Evolutionary conservation across 164 flowering plant genomes (phyloP).

Genomic region (Vitis riparia): DNA sequence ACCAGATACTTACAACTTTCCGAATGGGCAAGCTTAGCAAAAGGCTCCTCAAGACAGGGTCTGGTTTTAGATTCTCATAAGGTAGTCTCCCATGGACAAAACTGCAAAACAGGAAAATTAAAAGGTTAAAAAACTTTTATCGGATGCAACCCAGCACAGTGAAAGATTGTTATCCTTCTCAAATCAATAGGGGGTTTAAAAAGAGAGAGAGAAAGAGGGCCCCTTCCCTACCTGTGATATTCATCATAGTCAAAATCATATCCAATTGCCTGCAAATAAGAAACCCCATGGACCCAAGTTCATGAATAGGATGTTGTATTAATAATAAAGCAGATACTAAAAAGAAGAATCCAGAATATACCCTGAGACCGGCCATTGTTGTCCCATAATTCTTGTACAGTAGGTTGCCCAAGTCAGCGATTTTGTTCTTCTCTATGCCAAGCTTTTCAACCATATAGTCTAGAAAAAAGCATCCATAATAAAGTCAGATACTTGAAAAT

Average conservation of each 20-base stretch:
- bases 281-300: conserved; percentile 7
- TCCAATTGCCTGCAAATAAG: conserved; percentile 56
- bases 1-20: conserved; percentile 49
- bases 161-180: no score
- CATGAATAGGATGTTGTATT: no score
- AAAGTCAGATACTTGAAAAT: background rate
- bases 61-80: conserved; percentile 63
- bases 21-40: conserved; percentile 53
- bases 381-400: conserved; percentile 72
- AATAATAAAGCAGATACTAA: background rate
- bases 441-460: conserved; percentile 64
- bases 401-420: conserved; percentile 35
- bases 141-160: no score
- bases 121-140: background rate
- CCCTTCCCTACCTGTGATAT: conserved; percentile 47
- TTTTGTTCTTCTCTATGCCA: conserved; percentile 48
- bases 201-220: background rate
- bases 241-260: conserved; percentile 73
- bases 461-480: conserved; percentile 12
- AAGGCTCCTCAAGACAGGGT: conserved; percentile 55
- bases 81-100: conserved; percentile 68
- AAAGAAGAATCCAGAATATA: conserved; percentile 23
- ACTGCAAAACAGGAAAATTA: conserved; percentile 29
- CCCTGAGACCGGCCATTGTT: conserved; percentile 82
- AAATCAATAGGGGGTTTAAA: background rate